These are phyloP conservation scores for Cladophialophora bantiana DNA, from an alignment of 2,329 filamentous ascomycete species.

Conservation along the genomic window DNA sequence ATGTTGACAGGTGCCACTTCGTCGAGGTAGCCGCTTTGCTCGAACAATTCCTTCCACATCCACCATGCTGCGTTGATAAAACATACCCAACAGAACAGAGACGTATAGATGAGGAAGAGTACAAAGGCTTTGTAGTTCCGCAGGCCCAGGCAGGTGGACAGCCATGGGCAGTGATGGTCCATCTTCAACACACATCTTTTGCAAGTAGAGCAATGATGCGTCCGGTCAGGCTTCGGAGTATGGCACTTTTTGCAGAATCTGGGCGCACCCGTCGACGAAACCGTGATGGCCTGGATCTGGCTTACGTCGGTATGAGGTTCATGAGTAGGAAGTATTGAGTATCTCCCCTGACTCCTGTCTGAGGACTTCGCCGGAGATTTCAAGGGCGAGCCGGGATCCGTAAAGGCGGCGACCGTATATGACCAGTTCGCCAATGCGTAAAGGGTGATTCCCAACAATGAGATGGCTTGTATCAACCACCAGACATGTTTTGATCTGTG, in stretches of 20 bases:
- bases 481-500: constrained; percentile 32
- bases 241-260: constrained; percentile 98
- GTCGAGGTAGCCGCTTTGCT: constrained; percentile 73
- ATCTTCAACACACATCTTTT: constrained; percentile 96
- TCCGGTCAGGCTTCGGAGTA: constrained; percentile 89
- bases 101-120: constrained; percentile 88
- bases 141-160: constrained; percentile 92
- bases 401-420: constrained; percentile 94
- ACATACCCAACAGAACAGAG: constrained; percentile 80
- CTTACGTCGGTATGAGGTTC: constrained; percentile 55
- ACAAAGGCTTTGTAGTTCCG: constrained; percentile 96
- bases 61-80: constrained; percentile 80
- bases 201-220: constrained; percentile 97
- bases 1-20: constrained; percentile 87
- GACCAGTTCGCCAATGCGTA: constrained; percentile 84
- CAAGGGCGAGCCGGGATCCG: constrained; percentile 76
- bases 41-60: constrained; percentile 84
- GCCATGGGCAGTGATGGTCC: constrained; percentile 99
- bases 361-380: constrained; percentile 21
- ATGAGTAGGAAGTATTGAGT: constrained; percentile 81
- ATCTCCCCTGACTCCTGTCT: constrained; percentile 54
- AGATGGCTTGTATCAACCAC: constrained; percentile 48
- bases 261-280: constrained; percentile 85
- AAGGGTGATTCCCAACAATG: constrained; percentile 71
- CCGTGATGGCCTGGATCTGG: constrained; percentile 79